A percentile compares a stretch with the other conserved stretches of the same genome.
phyloP scores from a whole-genome alignment of 495 filamentous ascomycete genomes.

The Penicillium parvum region DNA sequence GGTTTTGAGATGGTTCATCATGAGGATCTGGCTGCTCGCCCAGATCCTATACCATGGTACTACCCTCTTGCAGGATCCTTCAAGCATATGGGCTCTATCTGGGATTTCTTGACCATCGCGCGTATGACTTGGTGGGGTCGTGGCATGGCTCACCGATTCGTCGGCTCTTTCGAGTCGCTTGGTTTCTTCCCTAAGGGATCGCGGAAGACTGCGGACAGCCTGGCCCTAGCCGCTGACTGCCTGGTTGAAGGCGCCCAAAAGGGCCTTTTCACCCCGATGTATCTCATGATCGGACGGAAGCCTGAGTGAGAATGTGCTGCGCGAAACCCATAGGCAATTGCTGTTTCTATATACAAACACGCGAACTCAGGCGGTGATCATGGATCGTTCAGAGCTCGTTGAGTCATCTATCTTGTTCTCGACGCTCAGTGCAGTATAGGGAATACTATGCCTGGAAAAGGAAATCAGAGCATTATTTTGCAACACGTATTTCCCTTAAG shows the following conservation, averaged over 20 bases:
- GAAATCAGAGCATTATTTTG: too few relatives aligned
- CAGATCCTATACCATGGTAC: conserved; percentile 85
- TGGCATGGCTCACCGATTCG: conserved; percentile 68
- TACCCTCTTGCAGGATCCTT: conserved; percentile 83
- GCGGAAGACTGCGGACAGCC: conserved; percentile 90
- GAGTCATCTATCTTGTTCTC: too few relatives aligned
- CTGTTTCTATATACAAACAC: too few relatives aligned
- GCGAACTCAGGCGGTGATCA: too few relatives aligned
- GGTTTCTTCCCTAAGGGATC: conserved; percentile 77
- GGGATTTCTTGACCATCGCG: conserved; percentile 78
- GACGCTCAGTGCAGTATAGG: too few relatives aligned
- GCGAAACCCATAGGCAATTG: too few relatives aligned
- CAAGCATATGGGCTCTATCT: conserved; percentile 73
- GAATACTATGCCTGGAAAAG: too few relatives aligned
- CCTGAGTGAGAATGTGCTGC: conserved; percentile 55
- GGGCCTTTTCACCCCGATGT: conserved; percentile 98
- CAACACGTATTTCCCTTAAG: too few relatives aligned
- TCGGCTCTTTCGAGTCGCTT: conserved; percentile 71
- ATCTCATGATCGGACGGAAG: conserved; percentile 95
- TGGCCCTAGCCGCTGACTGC: conserved; percentile 78
- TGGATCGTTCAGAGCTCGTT: too few relatives aligned
- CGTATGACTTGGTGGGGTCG: conserved; percentile 90
- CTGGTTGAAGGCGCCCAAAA: conserved; percentile 86
- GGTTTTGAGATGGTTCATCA: conserved; percentile 83
- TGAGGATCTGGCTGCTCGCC: conserved; percentile 84